A percentile compares a stretch with the other conserved stretches of the same genome.
phyloP scores from a whole-genome alignment of 257 asterid genomes.

The Penstemon barbatus region DNA sequence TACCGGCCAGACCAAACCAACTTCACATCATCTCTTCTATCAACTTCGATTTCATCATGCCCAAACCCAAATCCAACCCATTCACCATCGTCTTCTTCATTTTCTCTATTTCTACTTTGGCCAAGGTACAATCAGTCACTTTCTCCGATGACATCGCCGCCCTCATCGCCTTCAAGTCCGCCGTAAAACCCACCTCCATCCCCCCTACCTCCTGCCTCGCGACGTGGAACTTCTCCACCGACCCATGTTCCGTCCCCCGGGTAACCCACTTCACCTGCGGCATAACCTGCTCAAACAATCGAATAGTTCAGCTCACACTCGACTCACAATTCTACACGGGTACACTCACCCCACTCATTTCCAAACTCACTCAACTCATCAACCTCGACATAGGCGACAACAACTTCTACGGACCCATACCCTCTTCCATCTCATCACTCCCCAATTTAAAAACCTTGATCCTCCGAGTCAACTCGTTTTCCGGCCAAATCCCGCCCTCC shows the following conservation, averaged over 20 bases:
- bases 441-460: constrained; percentile 50
- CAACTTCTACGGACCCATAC: constrained; percentile 66
- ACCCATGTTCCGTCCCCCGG: constrained; percentile 76
- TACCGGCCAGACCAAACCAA: not conserved
- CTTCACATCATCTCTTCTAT: too few relatives aligned
- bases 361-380: constrained; percentile 61
- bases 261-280: constrained; percentile 77
- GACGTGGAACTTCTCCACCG: constrained; percentile 80
- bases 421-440: constrained; percentile 48
- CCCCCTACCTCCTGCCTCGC: constrained; percentile 74
- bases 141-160: constrained; percentile 52
- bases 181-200: constrained; percentile 54
- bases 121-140: constrained; percentile 40
- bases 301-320: constrained; percentile 74
- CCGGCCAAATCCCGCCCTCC: constrained; percentile 68
- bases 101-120: constrained; percentile 22
- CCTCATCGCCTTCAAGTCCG: constrained; percentile 67
- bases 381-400: constrained; percentile 67
- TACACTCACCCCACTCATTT: constrained; percentile 54
- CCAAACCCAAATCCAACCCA: constrained; percentile 14
- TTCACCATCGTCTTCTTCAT: constrained; percentile 18
- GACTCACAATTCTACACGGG: constrained; percentile 81
- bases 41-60: constrained; percentile 27
- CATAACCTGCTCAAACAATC: constrained; percentile 55
- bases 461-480: constrained; percentile 69